Conservation (phyloP, 179 eudicot species). For the Drosera spatulata region DNA sequence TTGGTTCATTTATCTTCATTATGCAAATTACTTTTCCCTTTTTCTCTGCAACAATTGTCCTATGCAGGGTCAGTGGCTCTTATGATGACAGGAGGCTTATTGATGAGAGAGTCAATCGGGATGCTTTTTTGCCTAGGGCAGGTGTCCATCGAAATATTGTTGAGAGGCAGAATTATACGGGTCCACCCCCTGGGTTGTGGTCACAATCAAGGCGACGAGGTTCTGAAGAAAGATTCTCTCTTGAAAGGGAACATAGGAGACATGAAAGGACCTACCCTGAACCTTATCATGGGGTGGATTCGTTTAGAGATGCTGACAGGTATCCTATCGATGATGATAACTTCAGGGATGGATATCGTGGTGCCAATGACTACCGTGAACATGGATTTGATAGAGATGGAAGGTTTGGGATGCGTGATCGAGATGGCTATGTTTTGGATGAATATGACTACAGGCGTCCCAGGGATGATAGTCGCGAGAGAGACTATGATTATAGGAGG, state of each 20-base stretch:
- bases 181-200: slow-evolving; percentile 66
- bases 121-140: slow-evolving; percentile 51
- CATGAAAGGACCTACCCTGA: slow-evolving; percentile 60
- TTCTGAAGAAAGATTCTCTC: slow-evolving; percentile 72
- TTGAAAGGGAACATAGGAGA: slow-evolving; percentile 71
- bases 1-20: not conserved
- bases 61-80: slow-evolving; percentile 75
- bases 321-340: slow-evolving; percentile 26
- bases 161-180: slow-evolving; percentile 75
- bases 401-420: slow-evolving; percentile 60
- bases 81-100: slow-evolving; percentile 88
- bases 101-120: slow-evolving; percentile 79
- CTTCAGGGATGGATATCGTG: slow-evolving; percentile 18
- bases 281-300: slow-evolving; percentile 52
- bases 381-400: slow-evolving; percentile 47
- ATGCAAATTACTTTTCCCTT: slow-evolving; percentile 9
- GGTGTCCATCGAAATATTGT: slow-evolving; percentile 46
- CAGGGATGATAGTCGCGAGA: slow-evolving; percentile 77
- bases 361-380: slow-evolving; percentile 22
- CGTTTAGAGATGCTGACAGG: slow-evolving; percentile 34
- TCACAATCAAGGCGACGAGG: slow-evolving; percentile 72
- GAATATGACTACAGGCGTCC: slow-evolving; percentile 74
- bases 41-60: slow-evolving; percentile 18
- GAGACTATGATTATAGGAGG: slow-evolving; percentile 69
- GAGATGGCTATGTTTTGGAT: slow-evolving; percentile 64